These are phyloP conservation scores for Penicillium subrubescens DNA, from an alignment of 495 filamentous ascomycete genomes.

Conservation along the genomic window DNA sequence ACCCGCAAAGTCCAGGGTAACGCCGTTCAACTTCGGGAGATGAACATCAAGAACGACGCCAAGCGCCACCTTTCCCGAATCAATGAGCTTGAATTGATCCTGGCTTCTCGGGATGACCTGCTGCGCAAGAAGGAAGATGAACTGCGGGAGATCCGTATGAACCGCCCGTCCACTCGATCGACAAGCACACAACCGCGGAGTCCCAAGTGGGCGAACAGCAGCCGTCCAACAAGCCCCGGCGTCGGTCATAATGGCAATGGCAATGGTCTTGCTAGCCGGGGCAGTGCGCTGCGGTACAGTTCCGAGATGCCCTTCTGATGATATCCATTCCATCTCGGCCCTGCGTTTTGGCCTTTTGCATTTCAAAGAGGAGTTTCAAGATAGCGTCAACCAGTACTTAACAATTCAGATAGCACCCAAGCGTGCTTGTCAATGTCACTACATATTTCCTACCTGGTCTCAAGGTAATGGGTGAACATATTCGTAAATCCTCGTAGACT, in stretches of 20 bases:
- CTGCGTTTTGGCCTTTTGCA: background rate
- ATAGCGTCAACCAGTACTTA: background rate
- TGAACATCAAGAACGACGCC: slow-evolving; percentile 48
- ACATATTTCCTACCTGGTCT: background rate
- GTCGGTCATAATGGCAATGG: slow-evolving; percentile 37
- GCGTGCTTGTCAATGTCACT: background rate
- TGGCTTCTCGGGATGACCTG: slow-evolving; percentile 47
- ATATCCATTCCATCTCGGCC: background rate
- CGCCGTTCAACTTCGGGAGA: slow-evolving; percentile 49
- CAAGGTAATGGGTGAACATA: background rate
- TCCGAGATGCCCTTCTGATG: slow-evolving; percentile 40
- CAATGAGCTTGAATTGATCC: slow-evolving; percentile 50
- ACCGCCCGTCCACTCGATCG: slow-evolving; percentile 48
- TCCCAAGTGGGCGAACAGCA: slow-evolving; percentile 42
- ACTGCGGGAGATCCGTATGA: slow-evolving; percentile 56
- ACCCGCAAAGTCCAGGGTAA: slow-evolving; percentile 54
- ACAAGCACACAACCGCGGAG: slow-evolving; percentile 51
- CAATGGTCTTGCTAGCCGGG: slow-evolving; percentile 33
- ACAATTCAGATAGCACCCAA: background rate
- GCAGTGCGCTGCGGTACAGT: slow-evolving; percentile 45
- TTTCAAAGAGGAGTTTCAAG: background rate
- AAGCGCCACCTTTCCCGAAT: slow-evolving; percentile 41
- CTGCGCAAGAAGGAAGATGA: slow-evolving; percentile 63
- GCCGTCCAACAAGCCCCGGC: slow-evolving; percentile 50
- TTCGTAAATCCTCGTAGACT: background rate